These are phyloP conservation scores for Melocanna baccifera DNA, from an alignment of 176 grass and related monocot species.

Conservation along the genomic window DNA sequence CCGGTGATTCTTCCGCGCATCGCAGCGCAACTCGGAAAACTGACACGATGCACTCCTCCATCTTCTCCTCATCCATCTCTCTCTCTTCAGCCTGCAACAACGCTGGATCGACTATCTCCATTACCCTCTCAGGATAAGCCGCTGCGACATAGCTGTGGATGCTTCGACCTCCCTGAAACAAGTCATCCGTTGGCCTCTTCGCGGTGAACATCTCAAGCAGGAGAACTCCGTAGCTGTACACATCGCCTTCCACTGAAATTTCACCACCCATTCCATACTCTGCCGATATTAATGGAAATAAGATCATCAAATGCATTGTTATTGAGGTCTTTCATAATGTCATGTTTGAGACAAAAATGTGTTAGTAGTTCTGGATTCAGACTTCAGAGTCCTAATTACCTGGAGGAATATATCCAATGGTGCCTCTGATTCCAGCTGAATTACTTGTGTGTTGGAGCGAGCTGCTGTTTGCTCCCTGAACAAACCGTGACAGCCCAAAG, in stretches of 20 bases:
- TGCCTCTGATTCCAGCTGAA: neutral
- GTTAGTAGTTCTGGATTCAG: no score
- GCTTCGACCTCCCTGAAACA: neutral
- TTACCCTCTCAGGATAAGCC: neutral
- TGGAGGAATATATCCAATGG: neutral
- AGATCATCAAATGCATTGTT: no score
- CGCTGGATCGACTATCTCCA: neutral
- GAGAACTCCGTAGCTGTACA: neutral
- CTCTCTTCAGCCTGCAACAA: neutral
- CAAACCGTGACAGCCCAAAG: conserved; percentile 28
- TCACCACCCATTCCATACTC: neutral
- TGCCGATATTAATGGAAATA: neutral
- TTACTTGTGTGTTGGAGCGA: neutral
- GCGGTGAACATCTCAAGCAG: neutral
- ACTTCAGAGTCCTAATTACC: no score
- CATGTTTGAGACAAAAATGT: no score
- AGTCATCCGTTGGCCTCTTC: neutral
- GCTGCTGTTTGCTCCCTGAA: neutral
- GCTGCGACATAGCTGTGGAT: neutral
- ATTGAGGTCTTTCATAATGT: no score
- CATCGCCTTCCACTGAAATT: neutral
- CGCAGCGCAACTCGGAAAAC: neutral
- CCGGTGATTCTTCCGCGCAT: neutral
- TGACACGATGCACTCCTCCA: neutral
- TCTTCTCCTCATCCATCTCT: neutral